phyloP scores from a whole-genome alignment of 352 stramenopile genomes.

The Thraustochytrium sp. region DNA sequence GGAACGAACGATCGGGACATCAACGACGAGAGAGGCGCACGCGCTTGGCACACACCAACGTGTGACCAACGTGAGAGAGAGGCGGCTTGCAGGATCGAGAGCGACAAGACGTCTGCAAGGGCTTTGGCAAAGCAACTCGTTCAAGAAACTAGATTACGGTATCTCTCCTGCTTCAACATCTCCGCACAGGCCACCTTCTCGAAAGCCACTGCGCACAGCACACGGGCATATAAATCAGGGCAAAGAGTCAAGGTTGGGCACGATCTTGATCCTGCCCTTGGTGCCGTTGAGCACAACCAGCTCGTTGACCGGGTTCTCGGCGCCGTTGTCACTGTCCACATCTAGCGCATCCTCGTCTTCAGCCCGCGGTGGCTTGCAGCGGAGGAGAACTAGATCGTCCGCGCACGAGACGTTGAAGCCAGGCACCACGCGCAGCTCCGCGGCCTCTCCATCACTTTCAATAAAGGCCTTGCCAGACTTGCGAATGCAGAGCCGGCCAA shows the following conservation, averaged over 20 bases:
- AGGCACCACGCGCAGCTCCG: not conserved
- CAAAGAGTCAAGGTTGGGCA: not conserved
- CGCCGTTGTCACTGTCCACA: not conserved
- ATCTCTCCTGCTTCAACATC: too few species aligned
- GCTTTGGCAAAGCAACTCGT: too few species aligned
- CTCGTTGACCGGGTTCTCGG: not conserved
- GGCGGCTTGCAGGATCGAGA: too few species aligned
- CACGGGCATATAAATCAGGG: too few species aligned
- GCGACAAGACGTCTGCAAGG: too few species aligned
- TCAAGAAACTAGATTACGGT: too few species aligned
- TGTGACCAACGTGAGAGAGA: too few species aligned
- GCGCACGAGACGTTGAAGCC: conserved; percentile 32
- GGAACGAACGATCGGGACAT: too few species aligned
- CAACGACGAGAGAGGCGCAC: too few species aligned
- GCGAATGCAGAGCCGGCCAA: not conserved
- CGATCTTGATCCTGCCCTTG: conserved; percentile 19
- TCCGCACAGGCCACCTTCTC: too few species aligned
- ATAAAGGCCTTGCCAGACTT: conserved; percentile 14
- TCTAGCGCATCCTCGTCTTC: not conserved
- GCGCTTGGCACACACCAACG: too few species aligned
- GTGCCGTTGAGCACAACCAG: conserved; percentile 17
- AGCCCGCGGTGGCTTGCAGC: not conserved
- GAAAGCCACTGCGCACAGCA: too few species aligned
- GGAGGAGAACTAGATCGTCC: not conserved
- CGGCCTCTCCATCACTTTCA: not conserved